phyloP scores from a whole-genome alignment of 768 basidiomycete genomes.

The Podaxis sp. region DNA sequence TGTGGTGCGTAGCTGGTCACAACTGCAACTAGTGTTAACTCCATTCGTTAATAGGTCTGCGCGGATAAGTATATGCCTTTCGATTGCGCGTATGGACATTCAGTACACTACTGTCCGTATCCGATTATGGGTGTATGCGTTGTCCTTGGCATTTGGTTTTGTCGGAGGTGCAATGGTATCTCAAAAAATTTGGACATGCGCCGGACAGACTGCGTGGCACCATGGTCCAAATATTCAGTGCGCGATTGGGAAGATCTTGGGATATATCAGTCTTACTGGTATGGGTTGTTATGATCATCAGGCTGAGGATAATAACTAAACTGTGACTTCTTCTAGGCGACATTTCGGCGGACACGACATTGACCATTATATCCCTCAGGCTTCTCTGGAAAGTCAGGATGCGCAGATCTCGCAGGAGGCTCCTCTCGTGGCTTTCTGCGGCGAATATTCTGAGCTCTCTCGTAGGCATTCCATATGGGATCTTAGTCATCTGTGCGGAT shows the following conservation, averaged over 20 bases:
- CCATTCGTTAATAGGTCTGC: background rate
- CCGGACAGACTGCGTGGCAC: constrained; percentile 1
- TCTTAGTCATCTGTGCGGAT: constrained; percentile 1
- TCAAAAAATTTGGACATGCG: constrained; percentile 8
- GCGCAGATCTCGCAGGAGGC: constrained; percentile 2
- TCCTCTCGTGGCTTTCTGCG: constrained; percentile 3
- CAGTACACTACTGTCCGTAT: constrained; percentile 2
- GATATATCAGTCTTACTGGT: constrained; percentile 9
- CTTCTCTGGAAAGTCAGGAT: constrained; percentile 9
- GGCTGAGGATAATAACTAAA: background rate
- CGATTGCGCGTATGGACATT: constrained; percentile 8
- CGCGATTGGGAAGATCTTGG: background rate
- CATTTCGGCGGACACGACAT: background rate
- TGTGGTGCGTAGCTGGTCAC: background rate
- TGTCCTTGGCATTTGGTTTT: constrained; percentile 5
- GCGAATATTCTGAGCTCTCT: constrained; percentile 11
- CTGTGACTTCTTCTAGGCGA: background rate
- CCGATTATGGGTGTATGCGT: background rate
- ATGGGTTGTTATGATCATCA: background rate
- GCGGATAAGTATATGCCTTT: constrained; percentile 10
- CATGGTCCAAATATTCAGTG: background rate
- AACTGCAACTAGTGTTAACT: too few species aligned
- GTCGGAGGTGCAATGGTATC: background rate
- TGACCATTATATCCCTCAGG: constrained; percentile 7
- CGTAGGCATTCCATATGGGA: background rate